phyloP scores from a whole-genome alignment of 2,329 filamentous ascomycete genomes.

The Alternaria sp. region DNA sequence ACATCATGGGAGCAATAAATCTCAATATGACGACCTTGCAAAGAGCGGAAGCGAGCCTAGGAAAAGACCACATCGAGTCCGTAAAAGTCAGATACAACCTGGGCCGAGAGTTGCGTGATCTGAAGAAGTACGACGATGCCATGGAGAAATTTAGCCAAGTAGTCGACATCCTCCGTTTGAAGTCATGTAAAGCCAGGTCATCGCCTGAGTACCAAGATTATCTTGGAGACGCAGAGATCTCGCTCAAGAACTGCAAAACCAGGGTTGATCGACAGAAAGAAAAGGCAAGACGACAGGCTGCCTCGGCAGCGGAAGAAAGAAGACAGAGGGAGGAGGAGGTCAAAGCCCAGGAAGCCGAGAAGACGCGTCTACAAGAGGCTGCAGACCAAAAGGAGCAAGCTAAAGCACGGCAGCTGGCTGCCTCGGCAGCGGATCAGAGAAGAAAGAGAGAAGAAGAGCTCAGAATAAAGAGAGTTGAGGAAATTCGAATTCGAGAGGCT shows the following conservation, averaged over 20 bases:
- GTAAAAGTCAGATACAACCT: neutral
- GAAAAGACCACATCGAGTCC: neutral
- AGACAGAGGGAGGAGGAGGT: too few relatives aligned
- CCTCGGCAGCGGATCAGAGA: too few relatives aligned
- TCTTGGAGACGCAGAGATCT: neutral
- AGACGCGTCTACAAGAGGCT: neutral
- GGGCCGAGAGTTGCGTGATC: neutral
- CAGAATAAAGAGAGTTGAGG: too few relatives aligned
- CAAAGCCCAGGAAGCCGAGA: neutral
- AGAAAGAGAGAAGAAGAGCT: too few relatives aligned
- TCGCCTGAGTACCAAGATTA: neutral
- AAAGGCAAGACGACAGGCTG: too few relatives aligned
- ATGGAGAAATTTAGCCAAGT: neutral
- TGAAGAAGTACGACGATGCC: neutral
- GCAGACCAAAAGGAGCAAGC: too few relatives aligned
- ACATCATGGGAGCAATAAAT: neutral
- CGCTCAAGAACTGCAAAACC: neutral
- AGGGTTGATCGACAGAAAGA: neutral
- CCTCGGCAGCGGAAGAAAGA: too few relatives aligned
- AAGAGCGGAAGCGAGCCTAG: neutral
- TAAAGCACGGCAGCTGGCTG: too few relatives aligned
- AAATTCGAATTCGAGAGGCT: too few relatives aligned
- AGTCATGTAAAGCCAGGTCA: neutral
- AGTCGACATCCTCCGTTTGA: neutral
- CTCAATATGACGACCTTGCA: neutral